Evolutionary conservation across 1,284 basidiomycete species (phyloP).

Genomic region (Kalmanozyma brasiliensis): DNA sequence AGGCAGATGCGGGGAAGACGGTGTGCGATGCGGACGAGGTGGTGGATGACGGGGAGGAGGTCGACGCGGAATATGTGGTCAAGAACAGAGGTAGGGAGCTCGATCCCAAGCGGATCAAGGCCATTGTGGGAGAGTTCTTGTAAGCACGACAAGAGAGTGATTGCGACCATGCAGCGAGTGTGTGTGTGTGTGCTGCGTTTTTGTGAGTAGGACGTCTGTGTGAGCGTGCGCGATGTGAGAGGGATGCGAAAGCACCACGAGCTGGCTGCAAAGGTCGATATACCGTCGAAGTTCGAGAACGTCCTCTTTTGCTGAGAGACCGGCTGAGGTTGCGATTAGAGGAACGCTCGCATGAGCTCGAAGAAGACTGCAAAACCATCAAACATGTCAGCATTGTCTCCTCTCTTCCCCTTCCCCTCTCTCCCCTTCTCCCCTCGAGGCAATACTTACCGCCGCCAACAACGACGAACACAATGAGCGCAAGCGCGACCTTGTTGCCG

Average conservation of each 20-base stretch:
- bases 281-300: no score
- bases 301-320: no score
- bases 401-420: neutral
- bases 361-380: constrained; percentile 37
- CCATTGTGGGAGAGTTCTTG: constrained; percentile 24
- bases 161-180: no score
- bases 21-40: neutral
- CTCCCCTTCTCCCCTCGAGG: neutral
- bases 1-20: constrained; percentile 26
- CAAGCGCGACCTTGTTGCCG: constrained; percentile 25
- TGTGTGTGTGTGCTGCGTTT: neutral
- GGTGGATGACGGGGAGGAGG: constrained; percentile 1
- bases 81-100: constrained; percentile 22
- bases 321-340: constrained; percentile 12
- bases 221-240: no score
- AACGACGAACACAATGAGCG: constrained; percentile 45
- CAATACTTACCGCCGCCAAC: constrained; percentile 47
- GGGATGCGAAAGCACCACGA: no score
- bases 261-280: no score
- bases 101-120: constrained; percentile 19
- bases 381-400: neutral
- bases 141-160: no score
- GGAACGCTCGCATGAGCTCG: constrained; percentile 43
- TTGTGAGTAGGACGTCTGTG: no score
- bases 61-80: constrained; percentile 29